Evolutionary conservation across 2,329 filamentous ascomycete genomes (phyloP).

Genomic region (Xylaria polymorpha): DNA sequence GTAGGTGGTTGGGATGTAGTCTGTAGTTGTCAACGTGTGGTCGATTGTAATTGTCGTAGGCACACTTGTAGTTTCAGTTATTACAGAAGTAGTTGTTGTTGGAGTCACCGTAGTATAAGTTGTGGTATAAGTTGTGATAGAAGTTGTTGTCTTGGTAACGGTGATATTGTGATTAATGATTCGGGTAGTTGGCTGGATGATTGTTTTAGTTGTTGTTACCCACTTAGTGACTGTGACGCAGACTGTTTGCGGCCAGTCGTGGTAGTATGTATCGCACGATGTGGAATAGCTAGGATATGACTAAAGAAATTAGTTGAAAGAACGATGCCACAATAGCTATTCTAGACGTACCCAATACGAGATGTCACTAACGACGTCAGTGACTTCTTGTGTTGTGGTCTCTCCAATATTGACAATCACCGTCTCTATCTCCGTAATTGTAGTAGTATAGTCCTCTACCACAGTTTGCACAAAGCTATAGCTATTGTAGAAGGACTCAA

Average conservation of each 20-base stretch:
- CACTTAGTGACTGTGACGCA: constrained; percentile 33
- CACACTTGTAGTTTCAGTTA: constrained; percentile 42
- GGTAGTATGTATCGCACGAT: constrained; percentile 12
- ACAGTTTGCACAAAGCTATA: constrained; percentile 35
- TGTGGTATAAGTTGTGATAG: constrained; percentile 44
- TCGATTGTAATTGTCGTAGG: constrained; percentile 43
- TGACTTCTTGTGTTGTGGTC: constrained; percentile 29
- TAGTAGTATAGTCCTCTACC: constrained; percentile 24
- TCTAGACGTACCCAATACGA: constrained; percentile 30
- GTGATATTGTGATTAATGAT: constrained; percentile 22
- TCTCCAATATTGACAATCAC: constrained; percentile 35
- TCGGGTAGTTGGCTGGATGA: constrained; percentile 13
- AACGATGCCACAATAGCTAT: background rate
- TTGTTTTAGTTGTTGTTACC: constrained; percentile 27
- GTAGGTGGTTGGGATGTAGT: constrained; percentile 43
- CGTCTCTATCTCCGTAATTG: constrained; percentile 37
- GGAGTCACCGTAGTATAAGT: constrained; percentile 44
- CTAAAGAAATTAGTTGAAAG: constrained; percentile 27
- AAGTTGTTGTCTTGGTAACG: constrained; percentile 37
- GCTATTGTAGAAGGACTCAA: constrained; percentile 34
- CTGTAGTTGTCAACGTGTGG: constrained; percentile 41
- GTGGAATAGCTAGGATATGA: constrained; percentile 34
- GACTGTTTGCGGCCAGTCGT: constrained; percentile 3
- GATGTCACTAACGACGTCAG: constrained; percentile 20
- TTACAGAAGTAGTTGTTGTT: constrained; percentile 39